A percentile compares a stretch with the other conserved stretches of the same genome.
phyloP scores from a whole-genome alignment of 148 eudicot genomes.

The Rhododendron kiyosumense region DNA sequence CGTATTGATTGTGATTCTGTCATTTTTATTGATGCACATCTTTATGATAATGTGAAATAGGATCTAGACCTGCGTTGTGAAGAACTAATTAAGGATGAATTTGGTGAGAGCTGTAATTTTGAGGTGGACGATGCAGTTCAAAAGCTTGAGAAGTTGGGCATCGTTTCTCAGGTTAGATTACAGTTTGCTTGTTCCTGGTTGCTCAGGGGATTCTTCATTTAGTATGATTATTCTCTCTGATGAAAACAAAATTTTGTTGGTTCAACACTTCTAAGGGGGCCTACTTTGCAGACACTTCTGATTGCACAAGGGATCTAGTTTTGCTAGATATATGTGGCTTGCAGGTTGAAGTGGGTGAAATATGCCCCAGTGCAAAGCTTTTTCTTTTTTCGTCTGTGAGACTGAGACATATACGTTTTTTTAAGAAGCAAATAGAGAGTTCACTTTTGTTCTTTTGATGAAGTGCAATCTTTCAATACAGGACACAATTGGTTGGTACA shows the following conservation, averaged over 20 bases:
- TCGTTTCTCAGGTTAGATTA: slow-evolving; percentile 71
- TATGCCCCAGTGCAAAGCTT: neutral
- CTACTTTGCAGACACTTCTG: neutral
- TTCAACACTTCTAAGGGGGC: neutral
- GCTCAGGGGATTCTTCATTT: neutral
- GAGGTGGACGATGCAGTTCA: slow-evolving; percentile 93
- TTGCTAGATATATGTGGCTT: neutral
- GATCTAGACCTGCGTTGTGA: slow-evolving; percentile 89
- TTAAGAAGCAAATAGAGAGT: neutral
- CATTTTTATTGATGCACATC: neutral
- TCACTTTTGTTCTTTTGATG: neutral
- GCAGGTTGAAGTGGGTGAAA: neutral
- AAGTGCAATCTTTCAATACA: slow-evolving; percentile 10
- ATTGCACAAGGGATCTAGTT: neutral
- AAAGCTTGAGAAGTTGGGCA: slow-evolving; percentile 85
- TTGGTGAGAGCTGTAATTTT: slow-evolving; percentile 75
- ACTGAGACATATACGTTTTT: neutral
- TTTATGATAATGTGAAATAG: slow-evolving; percentile 31
- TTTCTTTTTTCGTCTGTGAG: too few relatives aligned
- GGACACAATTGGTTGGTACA: slow-evolving; percentile 80
- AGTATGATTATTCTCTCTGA: neutral
- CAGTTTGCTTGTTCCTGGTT: neutral
- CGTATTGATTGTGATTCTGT: neutral
- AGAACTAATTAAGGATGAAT: slow-evolving; percentile 82
- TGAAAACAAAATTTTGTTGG: neutral